Evolutionary conservation across 164 flowering plant genomes (phyloP), one percentile per base, ranked within the genome.

Genomic region (Cinnamomum chago): DNA sequence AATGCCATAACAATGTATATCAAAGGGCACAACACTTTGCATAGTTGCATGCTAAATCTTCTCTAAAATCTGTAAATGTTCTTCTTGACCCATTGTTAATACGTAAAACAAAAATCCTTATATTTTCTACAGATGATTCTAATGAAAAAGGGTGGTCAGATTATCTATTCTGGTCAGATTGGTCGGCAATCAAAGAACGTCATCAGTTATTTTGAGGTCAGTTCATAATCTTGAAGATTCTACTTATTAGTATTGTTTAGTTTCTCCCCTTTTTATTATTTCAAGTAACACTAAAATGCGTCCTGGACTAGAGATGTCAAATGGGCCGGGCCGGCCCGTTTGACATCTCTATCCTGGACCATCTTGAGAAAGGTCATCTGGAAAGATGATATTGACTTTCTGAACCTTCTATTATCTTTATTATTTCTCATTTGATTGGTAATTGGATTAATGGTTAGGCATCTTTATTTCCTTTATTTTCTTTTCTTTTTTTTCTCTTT

Each of bases 161-260:
- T 88, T 17, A 86, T 88, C 65, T 90, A 86, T 74, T 83, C 82
- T 65, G 94, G 94, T 75, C 82, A 85, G 4, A 40, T 90, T 51
- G 94, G 94, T 67, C 80, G 77, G 67, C 79, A 85, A 66, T 90
- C 94, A 68, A 67, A 79, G 22, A 77, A 60, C 51, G 80, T 88
- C n/a, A 88, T 88, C 60, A 85, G 85, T 65, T 90, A 88, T 75
- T 88, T 88, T 78, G 87, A 88, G 90, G 94, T 88, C n/a, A 76
- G 78, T 75, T 52, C 25, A n/a, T 20, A 17, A 15, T 33, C 47
- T 67, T 33, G 13, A 30, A 35, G 23, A 28, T 28, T 65, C 68
- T 5, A 40, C 47, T 40, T 24, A 55, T 3, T 20, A 55, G 60
- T 20, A 20, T 55, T 15, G n/a, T 17, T 55, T 14, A 1, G 20